These are phyloP conservation scores for Isatis lusitanica DNA, from an alignment of 441 rosid species.

Conservation along the genomic window DNA sequence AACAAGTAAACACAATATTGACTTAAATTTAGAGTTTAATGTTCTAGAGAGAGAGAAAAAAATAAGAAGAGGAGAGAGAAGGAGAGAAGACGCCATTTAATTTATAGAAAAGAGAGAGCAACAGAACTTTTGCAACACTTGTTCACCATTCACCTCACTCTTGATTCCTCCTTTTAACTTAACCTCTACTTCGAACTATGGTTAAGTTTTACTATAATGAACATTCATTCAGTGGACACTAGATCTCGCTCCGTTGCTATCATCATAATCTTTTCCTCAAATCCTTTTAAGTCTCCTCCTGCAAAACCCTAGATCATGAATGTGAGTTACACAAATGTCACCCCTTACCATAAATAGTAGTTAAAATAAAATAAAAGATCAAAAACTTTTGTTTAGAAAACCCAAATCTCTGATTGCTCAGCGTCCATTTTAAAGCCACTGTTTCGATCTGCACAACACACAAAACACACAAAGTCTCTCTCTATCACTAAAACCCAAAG, in stretches of 20 bases:
- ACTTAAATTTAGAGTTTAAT: conserved; percentile 21
- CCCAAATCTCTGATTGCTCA: conserved; percentile 64
- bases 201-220: conserved; percentile 26
- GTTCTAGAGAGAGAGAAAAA: conserved; percentile 25
- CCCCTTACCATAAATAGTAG: conserved; percentile 60
- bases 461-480: conserved; percentile 27
- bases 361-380: conserved; percentile 31
- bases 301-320: conserved; percentile 41
- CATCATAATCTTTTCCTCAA: conserved; percentile 14
- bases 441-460: conserved; percentile 54
- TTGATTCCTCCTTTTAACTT: conserved; percentile 43
- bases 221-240: conserved; percentile 9
- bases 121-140: conserved; percentile 85
- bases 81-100: conserved; percentile 59
- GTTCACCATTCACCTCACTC: conserved; percentile 45
- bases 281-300: conserved; percentile 26
- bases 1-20: conserved; percentile 21
- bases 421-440: conserved; percentile 57
- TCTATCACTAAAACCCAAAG: conserved; percentile 71
- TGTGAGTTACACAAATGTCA: conserved; percentile 67
- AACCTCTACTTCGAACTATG: conserved; percentile 35
- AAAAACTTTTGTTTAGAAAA: conserved; percentile 36
- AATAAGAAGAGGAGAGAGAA: not conserved
- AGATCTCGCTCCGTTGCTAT: conserved; percentile 18
- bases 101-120: conserved; percentile 41